phyloP scores from a whole-genome alignment of 345 rosid species.

The Salix udensis region DNA sequence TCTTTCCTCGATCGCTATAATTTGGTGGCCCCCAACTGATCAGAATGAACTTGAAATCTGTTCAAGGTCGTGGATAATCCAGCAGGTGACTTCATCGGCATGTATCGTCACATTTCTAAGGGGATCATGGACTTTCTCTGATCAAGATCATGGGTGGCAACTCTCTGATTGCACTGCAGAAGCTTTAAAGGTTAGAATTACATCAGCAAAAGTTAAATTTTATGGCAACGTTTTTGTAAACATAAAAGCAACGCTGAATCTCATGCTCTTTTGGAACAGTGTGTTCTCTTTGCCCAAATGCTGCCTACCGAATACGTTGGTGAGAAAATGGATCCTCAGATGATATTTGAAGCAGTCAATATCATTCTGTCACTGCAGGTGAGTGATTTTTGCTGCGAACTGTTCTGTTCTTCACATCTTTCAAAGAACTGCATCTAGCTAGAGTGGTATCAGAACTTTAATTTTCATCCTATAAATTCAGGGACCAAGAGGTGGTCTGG shows the following conservation, averaged over 20 bases:
- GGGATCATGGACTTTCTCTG: conserved; percentile 53
- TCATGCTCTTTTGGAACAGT: background rate
- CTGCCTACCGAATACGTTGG: conserved; percentile 41
- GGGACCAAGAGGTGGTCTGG: conserved; percentile 53
- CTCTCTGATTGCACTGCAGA: conserved; percentile 51
- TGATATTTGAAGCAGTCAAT: conserved; percentile 50
- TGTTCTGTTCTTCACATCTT: background rate
- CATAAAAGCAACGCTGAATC: background rate
- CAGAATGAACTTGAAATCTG: too few species aligned
- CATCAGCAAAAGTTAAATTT: too few species aligned
- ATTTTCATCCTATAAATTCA: conserved; percentile 9
- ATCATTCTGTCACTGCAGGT: conserved; percentile 51
- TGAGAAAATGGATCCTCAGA: conserved; percentile 38
- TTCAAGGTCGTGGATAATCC: conserved; percentile 33
- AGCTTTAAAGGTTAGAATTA: conserved; percentile 25
- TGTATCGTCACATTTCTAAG: conserved; percentile 45
- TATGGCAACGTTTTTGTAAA: too few species aligned
- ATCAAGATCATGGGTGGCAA: conserved; percentile 53
- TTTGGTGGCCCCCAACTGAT: too few species aligned
- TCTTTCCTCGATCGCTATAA: too few species aligned
- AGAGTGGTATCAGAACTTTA: background rate
- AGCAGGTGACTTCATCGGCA: conserved; percentile 33
- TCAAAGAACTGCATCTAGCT: too few species aligned
- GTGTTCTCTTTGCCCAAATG: conserved; percentile 8
- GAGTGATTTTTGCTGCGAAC: background rate